Evolutionary conservation across 768 basidiomycete species (phyloP), one percentile per base, ranked within the genome.

Genomic region (Mycena haematopus): DNA sequence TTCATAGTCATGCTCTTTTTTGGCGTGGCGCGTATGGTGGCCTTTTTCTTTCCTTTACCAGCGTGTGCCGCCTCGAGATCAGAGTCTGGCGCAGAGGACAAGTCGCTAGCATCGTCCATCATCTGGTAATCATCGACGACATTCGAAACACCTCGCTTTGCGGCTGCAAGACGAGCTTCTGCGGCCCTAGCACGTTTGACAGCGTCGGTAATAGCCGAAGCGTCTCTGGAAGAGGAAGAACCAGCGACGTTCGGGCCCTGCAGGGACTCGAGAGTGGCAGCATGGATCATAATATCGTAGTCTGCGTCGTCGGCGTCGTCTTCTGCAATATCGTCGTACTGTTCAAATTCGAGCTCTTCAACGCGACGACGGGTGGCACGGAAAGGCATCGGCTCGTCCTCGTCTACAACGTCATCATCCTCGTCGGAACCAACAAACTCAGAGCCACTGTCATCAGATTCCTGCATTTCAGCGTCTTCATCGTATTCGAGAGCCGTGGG

Each of bases 391-490:
- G 56, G 38, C 35, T 68, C 65, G 22, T 45, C 44, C 2, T 45
- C 44, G 22, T 45, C 21, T 3, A 14, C 10, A 13, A 24, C 10
- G 7, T 45, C 22, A 0, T 66, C 62, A 14, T 67, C 67, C 22
- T 68, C 65, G 22, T 52, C 71, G 49, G 73, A 70, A 33, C 62
- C 76, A 44, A 83, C 76, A 65, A 88, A 90, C 58, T 89, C 88
- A 42, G 90, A 90, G 27, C 80, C 86, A 70, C 82, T 85, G 56
- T 78, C 82, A 31, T 82, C 82, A 19, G 82, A 86, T 60, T 89
- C 87, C 13, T 79, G 76, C 27, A 81, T 50, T 17, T 70, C 70
- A 17, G 71, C 72, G 21, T 73, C 67, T 22, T 73, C 66, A 45
- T 80, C 80, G 61, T 76, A 79, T 40, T 80, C 80, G 40, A 78